Conservation (phyloP, 768 basidiomycete genomes). For the Tricholoma bakamatsutake region DNA sequence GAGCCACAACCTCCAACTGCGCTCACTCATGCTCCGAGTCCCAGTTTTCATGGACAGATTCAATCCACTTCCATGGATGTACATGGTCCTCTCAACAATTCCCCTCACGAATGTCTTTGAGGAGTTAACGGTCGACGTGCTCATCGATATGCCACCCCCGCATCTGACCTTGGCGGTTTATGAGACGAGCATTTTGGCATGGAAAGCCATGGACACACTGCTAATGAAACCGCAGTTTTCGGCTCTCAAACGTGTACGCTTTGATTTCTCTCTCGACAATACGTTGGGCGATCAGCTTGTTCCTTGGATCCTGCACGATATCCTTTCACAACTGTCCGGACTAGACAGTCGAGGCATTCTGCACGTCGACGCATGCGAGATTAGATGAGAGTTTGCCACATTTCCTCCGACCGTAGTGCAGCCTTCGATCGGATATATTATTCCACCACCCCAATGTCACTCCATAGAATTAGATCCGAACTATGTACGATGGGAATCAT, state of each 20-base stretch:
- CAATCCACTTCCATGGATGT: constrained; percentile 20
- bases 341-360: constrained; percentile 7
- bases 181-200: constrained; percentile 14
- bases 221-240: constrained; percentile 17
- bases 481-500: not conserved
- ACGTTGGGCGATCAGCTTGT: constrained; percentile 7
- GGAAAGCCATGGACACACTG: constrained; percentile 20
- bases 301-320: constrained; percentile 6
- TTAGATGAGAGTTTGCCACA: not conserved
- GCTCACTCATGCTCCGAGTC: constrained; percentile 15
- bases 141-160: constrained; percentile 22
- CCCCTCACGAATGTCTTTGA: constrained; percentile 11
- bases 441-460: not conserved
- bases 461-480: not conserved
- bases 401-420: not conserved
- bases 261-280: constrained; percentile 11
- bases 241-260: constrained; percentile 11
- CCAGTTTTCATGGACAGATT: constrained; percentile 19
- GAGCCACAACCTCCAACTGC: constrained; percentile 9
- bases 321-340: not conserved
- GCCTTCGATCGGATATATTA: not conserved
- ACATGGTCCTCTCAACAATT: constrained; percentile 16
- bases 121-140: constrained; percentile 16
- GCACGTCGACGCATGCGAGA: constrained; percentile 9
- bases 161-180: constrained; percentile 15